Evolutionary conservation across 2,329 filamentous ascomycete genomes (phyloP).

Genomic region (Ramularia collo-cygni): DNA sequence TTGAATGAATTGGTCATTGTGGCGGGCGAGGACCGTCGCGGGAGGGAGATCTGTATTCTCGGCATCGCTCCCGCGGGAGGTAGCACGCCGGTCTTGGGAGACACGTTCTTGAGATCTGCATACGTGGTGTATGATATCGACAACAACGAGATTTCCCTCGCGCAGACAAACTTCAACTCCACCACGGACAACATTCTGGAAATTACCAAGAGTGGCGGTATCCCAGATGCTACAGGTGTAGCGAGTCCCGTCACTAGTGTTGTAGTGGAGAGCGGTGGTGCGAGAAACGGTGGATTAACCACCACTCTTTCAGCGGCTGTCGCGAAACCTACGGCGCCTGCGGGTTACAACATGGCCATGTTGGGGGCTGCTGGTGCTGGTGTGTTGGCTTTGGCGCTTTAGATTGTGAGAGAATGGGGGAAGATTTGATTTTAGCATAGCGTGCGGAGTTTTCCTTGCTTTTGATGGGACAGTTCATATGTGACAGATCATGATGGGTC

Average conservation of each 20-base stretch:
- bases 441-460: no score
- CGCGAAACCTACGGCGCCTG: slow-evolving; percentile 21
- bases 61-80: slow-evolving; percentile 47
- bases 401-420: no score
- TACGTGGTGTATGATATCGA: slow-evolving; percentile 57
- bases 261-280: slow-evolving; percentile 38
- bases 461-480: no score
- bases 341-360: slow-evolving; percentile 22
- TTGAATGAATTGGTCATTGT: slow-evolving; percentile 52
- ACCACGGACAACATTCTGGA: slow-evolving; percentile 47
- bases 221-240: slow-evolving; percentile 50
- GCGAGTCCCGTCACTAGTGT: slow-evolving; percentile 44
- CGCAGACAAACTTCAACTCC: slow-evolving; percentile 55
- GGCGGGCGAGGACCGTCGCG: slow-evolving; percentile 35
- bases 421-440: no score
- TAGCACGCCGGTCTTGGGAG: slow-evolving; percentile 48
- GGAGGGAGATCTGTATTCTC: slow-evolving; percentile 40
- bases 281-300: slow-evolving; percentile 29
- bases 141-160: slow-evolving; percentile 55
- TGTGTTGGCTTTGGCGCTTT: slow-evolving; percentile 15
- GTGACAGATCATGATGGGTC: no score
- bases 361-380: slow-evolving; percentile 24
- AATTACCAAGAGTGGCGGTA: slow-evolving; percentile 45
- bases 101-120: slow-evolving; percentile 56
- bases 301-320: slow-evolving; percentile 11